Base-by-base conservation (phyloP, 352 stramenopile species). In the Pythium dissimile region DNA sequence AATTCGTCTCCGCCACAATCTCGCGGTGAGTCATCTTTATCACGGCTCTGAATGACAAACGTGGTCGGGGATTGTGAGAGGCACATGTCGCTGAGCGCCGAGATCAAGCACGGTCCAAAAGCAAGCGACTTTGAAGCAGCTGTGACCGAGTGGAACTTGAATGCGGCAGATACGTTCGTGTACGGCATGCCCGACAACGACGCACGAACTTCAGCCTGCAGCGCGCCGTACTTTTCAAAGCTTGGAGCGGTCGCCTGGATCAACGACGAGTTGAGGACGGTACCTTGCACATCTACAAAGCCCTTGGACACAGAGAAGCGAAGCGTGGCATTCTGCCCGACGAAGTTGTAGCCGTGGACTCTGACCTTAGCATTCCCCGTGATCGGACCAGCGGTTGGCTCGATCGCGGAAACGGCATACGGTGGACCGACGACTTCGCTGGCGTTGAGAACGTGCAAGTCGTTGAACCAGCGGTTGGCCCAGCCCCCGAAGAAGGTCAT, bases 401-500 rank as follows among this genome's bases (percentile, higher is more conserved):
- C 76, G 34, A 98, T 95, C 1, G 72, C 74, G 7, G 84, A 89
- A 39, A 99, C 93, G 5, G 94, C 95, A 72, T 99, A 99, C 7
- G 95, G 96, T 26, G 96, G 96, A 3, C 96, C 96, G 15, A 99
- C 92, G 38, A 99, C 95, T 62, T 97, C 91, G 38, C 73, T 89
- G 16, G 97, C 96, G 42, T 98, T 95, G 23, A 98, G 96, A 0
- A 97, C 75, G 55, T 92, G 79, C 18, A 97, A 73, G 41, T 98
- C 88, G 52, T 94, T 91, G 58, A 96, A 95, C 96, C 96, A 99
- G 38, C 86, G 86, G 52, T 98, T 98, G 4, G 92, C 93, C 96
- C 96, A 99, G 28, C 96, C 96, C 24, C 96, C 96, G 55, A 98
- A 99, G 48, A 99, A 78, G 31, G 98, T 75, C 54, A 99, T 72